A percentile compares a stretch with the other conserved stretches of the same genome.
These are phyloP conservation scores for Fragilariopsis cylindrus DNA, from an alignment of 108 stramenopile genomes.

Conservation along the genomic window DNA sequence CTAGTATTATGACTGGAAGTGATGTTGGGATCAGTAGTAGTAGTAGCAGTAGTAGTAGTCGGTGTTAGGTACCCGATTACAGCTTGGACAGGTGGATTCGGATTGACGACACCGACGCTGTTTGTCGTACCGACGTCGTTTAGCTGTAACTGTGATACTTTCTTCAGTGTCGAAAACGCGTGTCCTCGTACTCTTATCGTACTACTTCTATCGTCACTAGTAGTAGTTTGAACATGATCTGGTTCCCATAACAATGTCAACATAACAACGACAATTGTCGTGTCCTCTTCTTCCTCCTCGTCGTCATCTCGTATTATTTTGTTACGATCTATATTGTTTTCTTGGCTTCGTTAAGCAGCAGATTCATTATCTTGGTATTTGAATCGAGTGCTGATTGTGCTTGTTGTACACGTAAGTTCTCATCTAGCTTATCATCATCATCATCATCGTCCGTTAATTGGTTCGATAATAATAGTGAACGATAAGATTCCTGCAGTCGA, in stretches of 20 bases:
- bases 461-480: background rate
- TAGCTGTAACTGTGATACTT: conserved; percentile 1
- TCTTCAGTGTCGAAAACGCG: conserved; percentile 19
- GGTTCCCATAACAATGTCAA: conserved; percentile 40
- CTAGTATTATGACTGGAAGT: background rate
- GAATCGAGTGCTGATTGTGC: conserved; percentile 7
- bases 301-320: background rate
- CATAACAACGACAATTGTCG: conserved; percentile 21
- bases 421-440: background rate
- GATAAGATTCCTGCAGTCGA: conserved; percentile 45
- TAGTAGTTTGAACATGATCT: background rate
- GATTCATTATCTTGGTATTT: conserved; percentile 1
- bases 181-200: conserved; percentile 34
- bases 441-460: background rate
- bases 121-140: background rate
- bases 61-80: conserved; percentile 26
- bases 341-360: background rate
- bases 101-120: conserved; percentile 11
- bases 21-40: conserved; percentile 26
- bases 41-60: conserved; percentile 24
- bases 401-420: background rate
- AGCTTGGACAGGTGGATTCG: conserved; percentile 16
- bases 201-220: background rate
- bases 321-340: background rate
- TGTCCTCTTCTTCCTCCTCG: background rate